Conservation (phyloP, 768 basidiomycete species). For the Panus rudis region DNA sequence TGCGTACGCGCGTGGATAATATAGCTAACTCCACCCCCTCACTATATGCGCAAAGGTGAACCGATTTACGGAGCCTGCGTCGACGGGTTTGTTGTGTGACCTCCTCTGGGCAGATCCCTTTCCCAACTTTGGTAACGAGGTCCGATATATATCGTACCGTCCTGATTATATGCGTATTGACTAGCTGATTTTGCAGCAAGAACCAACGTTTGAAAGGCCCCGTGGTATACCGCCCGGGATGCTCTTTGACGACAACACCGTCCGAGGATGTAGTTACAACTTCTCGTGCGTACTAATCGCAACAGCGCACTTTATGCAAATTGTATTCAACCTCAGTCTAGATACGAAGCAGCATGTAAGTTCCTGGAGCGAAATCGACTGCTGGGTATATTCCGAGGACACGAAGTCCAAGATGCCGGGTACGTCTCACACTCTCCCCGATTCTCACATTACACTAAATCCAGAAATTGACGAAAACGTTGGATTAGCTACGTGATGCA, state of each 20-base stretch:
- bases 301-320: not conserved
- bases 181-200: conserved; percentile 6
- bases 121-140: conserved; percentile 80
- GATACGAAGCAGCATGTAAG: conserved; percentile 83
- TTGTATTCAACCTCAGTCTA: conserved; percentile 14
- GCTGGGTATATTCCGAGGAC: conserved; percentile 90
- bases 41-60: conserved; percentile 52
- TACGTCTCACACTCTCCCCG: conserved; percentile 28
- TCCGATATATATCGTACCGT: conserved; percentile 27
- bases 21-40: not conserved
- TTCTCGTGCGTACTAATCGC: conserved; percentile 61
- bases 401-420: conserved; percentile 97
- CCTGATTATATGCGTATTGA: not conserved
- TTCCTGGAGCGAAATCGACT: conserved; percentile 91
- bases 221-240: conserved; percentile 47
- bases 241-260: conserved; percentile 73
- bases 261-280: conserved; percentile 87
- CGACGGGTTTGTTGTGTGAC: conserved; percentile 87
- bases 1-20: conserved; percentile 21
- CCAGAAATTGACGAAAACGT: not conserved
- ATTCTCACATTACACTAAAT: not conserved
- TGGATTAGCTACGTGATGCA: conserved; percentile 78
- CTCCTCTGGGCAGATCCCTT: conserved; percentile 96
- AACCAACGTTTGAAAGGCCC: conserved; percentile 15
- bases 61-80: conserved; percentile 91